A percentile compares a stretch with the other conserved stretches of the same genome.
Evolutionary conservation across 768 basidiomycete genomes (phyloP).

Genomic region (Rhodotorula toruloides): DNA sequence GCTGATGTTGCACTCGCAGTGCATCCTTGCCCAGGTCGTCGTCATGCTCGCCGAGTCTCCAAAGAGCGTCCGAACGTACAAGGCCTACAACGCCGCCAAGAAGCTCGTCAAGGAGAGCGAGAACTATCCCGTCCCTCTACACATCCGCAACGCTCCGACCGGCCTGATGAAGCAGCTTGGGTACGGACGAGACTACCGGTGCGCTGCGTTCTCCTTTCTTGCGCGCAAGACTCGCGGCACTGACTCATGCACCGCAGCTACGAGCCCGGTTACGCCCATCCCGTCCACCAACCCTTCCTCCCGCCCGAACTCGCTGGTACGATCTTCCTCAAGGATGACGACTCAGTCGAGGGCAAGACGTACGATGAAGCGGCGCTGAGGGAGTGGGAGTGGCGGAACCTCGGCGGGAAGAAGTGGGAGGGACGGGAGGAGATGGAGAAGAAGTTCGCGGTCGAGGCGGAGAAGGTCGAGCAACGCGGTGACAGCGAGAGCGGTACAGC

Average conservation of each 20-base stretch:
- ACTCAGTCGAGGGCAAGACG: constrained; percentile 7
- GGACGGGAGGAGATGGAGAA: constrained; percentile 24
- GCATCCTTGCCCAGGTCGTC: constrained; percentile 70
- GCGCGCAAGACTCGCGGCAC: not conserved
- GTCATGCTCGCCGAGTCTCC: constrained; percentile 74
- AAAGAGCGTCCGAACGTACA: constrained; percentile 73
- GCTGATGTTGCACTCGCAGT: constrained; percentile 45
- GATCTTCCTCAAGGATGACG: constrained; percentile 16
- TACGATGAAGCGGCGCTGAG: constrained; percentile 58
- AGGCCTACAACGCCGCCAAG: constrained; percentile 60
- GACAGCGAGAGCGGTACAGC: too few relatives aligned
- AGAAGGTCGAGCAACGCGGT: not conserved
- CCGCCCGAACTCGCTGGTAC: constrained; percentile 53
- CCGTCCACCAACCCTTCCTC: constrained; percentile 61
- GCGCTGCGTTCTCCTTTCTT: constrained; percentile 44
- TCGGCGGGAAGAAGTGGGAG: constrained; percentile 21
- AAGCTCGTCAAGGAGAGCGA: constrained; percentile 28
- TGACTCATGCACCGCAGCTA: too few relatives aligned
- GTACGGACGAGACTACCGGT: constrained; percentile 62
- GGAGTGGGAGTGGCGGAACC: constrained; percentile 51
- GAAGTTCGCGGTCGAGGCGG: constrained; percentile 9
- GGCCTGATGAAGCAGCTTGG: constrained; percentile 63
- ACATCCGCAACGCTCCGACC: constrained; percentile 74
- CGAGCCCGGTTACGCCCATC: constrained; percentile 53
- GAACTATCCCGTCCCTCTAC: constrained; percentile 55